Base-by-base conservation (phyloP, 352 stramenopile genomes). In the Hyaloperonospora arabidopsidis region DNA sequence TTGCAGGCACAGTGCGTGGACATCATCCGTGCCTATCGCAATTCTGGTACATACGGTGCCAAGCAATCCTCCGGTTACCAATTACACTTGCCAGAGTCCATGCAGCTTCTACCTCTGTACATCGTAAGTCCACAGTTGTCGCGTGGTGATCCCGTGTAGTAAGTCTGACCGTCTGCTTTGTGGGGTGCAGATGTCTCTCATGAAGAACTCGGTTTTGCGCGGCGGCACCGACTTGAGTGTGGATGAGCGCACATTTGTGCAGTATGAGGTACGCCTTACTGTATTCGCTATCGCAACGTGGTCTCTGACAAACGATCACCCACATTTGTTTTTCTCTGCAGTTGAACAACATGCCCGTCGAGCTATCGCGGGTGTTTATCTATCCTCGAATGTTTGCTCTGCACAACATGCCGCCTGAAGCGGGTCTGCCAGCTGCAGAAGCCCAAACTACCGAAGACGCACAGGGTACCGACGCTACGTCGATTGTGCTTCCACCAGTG, bases 301-400 rank as follows among this genome's bases (percentile, higher is more conserved):
- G 15, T 25, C 7, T 29, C 51, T 45, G 47, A 38, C 12, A 52
- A 45, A 19, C 6, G 10, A 34, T 63, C 13, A 55, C 46, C 53
- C 52, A 67, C 29, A 48, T 38, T 57, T 43, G 39, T 41, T 12
- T 51, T 19, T 50, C 50, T 34, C 25, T 66, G n/a, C 52, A 87
- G 61, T 72, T 98, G 18, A 89, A 89, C 57, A 96, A 95, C 63
- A 98, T 99, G 94, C 86, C 80, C 23, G 82, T 97, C 15, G 68
- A 83, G 19, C 74, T 97, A 39, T 95, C 79, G 23, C 86, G 84
- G 15, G 76, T 92, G 56, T 99, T 97, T 71, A 95, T 98, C 49
- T 98, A 99, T 74, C 96, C 97, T 22, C 89, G 92, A 14, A 86
- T 99, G 71, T 99, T 98, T 74, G 81, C 88, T 45, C 65, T 98